Base-by-base conservation (phyloP, 495 filamentous ascomycete genomes). In the Neurospora tetraspora region DNA sequence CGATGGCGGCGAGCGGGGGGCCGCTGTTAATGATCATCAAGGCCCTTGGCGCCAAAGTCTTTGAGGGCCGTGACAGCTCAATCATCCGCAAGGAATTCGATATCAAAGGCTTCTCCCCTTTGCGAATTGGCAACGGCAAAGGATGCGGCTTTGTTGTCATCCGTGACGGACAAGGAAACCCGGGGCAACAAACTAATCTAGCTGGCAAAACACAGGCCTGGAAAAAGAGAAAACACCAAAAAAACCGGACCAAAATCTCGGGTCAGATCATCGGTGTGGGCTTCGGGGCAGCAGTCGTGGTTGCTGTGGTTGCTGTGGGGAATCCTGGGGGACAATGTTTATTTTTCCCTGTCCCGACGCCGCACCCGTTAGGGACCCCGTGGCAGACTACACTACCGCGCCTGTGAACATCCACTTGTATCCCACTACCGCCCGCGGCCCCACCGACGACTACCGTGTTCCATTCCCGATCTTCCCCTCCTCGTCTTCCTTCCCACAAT, bases 361-460 rank as follows among this genome's bases (percentile, higher is more conserved):
- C 27, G 53, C 53, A 61, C 12, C 53, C 53, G 53, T 65, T 34
- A 14, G 53, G 14, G 14, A 9, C 53, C 53, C 53, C 53, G 53
- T 65, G 70, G 39, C 70, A n/a, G 53, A 34, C 23, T 34, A 16
- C 53, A 61, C 47, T 59, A 59, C 47, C 47, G 47, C 53, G 47
- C 53, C 53, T 31, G 27, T 36, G 12, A n/a, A n/a, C n/a, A n/a
- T n/a, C n/a, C n/a, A n/a, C n/a, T n/a, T 36, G 43, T 31, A 38
- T 34, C 42, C 27, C 40, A 31, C 34, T 53, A 42, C 75, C 77
- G 76, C 78, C 74, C 75, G 69, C 79, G 80, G 80, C 82, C 82
- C 83, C 81, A 80, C 82, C 71, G 42, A 76, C 76, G 72, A 83
- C 78, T 84, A 77, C 82, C 82, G 82, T 77, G 75, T 76, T 73